Conservation (phyloP, 164 flowering plant species). For the Chimonanthus praecox region DNA sequence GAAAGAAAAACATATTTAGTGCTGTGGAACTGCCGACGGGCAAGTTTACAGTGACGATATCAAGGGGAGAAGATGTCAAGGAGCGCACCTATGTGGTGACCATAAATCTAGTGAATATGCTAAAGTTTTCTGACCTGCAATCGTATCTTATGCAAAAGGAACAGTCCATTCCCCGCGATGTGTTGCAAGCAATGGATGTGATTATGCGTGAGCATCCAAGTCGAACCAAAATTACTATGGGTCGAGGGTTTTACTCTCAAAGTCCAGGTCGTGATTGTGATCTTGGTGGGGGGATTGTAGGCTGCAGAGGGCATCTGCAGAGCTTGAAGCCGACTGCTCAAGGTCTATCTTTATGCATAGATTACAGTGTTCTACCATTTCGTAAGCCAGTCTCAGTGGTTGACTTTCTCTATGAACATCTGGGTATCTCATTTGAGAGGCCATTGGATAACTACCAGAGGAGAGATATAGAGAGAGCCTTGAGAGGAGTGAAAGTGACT, state of each 20-base stretch:
- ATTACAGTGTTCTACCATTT: slow-evolving; percentile 56
- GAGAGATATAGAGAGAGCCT: slow-evolving; percentile 19
- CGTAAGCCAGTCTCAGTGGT: slow-evolving; percentile 44
- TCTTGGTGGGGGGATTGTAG: slow-evolving; percentile 45
- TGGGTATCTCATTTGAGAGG: slow-evolving; percentile 11
- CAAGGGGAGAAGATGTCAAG: slow-evolving; percentile 32
- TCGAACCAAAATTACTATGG: slow-evolving; percentile 29
- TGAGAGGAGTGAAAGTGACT: slow-evolving; percentile 49
- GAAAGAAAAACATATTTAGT: slow-evolving; percentile 61
- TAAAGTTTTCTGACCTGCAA: slow-evolving; percentile 33
- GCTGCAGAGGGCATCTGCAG: slow-evolving; percentile 49
- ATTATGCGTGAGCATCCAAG: slow-evolving; percentile 65
- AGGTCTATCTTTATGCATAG: slow-evolving; percentile 49
- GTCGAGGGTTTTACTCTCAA: slow-evolving; percentile 37
- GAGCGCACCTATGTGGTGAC: slow-evolving; percentile 22
- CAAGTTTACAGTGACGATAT: slow-evolving; percentile 29
- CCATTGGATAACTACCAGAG: background rate
- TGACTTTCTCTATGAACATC: slow-evolving; percentile 41
- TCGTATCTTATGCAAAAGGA: slow-evolving; percentile 34
- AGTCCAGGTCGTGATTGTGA: slow-evolving; percentile 16
- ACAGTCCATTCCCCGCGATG: slow-evolving; percentile 37
- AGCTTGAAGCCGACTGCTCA: slow-evolving; percentile 58
- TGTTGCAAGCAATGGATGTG: slow-evolving; percentile 69
- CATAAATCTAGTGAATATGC: slow-evolving; percentile 38
- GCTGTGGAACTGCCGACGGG: slow-evolving; percentile 44